A percentile compares a stretch with the other conserved stretches of the same genome.
phyloP scores from a whole-genome alignment of 306 rosid species.

The Cucurbita argyrosperma region DNA sequence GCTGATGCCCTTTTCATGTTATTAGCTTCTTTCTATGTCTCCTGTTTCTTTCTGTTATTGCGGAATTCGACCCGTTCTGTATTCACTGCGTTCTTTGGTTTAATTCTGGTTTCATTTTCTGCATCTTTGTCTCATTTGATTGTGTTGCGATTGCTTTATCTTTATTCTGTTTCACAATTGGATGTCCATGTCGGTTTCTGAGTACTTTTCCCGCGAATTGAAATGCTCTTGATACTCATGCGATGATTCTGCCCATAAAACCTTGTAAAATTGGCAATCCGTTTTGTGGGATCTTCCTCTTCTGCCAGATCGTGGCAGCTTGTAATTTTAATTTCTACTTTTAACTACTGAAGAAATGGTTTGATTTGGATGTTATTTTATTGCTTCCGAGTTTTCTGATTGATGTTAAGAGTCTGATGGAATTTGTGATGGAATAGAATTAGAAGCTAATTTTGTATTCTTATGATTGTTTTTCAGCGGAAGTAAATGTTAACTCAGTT shows the following conservation, averaged over 20 bases:
- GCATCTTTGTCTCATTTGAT: not conserved
- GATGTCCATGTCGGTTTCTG: constrained; percentile 10
- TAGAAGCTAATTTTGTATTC: not conserved
- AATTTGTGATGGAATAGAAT: not conserved
- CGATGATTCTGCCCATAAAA: not conserved
- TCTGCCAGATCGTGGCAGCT: not conserved
- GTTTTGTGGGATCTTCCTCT: not conserved
- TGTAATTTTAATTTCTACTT: not conserved
- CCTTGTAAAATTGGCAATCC: not conserved
- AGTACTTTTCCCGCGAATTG: not conserved
- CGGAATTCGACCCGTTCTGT: constrained; percentile 8
- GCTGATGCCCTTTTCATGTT: constrained; percentile 6
- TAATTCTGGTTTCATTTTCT: constrained; percentile 8
- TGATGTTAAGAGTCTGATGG: not conserved
- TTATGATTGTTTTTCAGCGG: constrained; percentile 7
- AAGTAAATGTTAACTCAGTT: constrained; percentile 20
- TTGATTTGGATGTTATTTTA: not conserved
- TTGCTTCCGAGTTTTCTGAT: not conserved
- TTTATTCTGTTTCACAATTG: constrained; percentile 22
- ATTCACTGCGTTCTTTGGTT: constrained; percentile 16
- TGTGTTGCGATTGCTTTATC: not conserved
- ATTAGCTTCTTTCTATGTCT: constrained; percentile 17
- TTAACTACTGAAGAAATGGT: not conserved
- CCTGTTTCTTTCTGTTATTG: constrained; percentile 3
- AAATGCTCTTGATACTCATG: not conserved